Evolutionary conservation across 805 yeast genomes (phyloP), one percentile per base, ranked within the genome.

Genomic region (Ogataea ramenticola): DNA sequence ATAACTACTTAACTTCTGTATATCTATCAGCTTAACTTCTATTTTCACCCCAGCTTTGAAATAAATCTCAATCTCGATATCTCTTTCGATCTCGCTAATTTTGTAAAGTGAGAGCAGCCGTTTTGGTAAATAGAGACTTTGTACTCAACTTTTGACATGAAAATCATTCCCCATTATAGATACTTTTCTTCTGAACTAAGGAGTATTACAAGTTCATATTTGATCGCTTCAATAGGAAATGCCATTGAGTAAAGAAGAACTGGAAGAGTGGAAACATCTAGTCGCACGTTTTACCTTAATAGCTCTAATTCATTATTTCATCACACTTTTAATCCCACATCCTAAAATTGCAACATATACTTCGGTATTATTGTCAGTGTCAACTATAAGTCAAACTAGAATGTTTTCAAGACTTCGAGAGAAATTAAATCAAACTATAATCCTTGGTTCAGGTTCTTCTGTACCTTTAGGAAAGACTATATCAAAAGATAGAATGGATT

Each of bases 401-500:
- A 15, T 37, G 47, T 12, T 58, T 39, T 4, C 17, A 3, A 39
- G 35, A 17, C 35, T 39, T 14, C 24, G 35, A 11, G n/a, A 39
- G 2, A 29, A 14, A 16, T 16, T 39, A 2, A 14, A 9, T 2
- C 15, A 20, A 11, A 15, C 24, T 10, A 11, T 39, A 15, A 2
- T 29, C 10, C 15, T 22, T 17, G 22, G 33, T 11, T 10, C 34
- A 5, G 15, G 19, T 4, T 14, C 27, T 4, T n/a, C 34, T 58
- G 39, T 46, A 50, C 14, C 52, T 53, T 49, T 27, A 61, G 8
- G 46, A 49, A 10, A 50, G 39, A 36, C 41, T 58, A 24, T 47
- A 52, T 19, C 52, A 56, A 38, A 45, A 12, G 51, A 57, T 2
- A 53, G 67, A 30, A 50, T 47, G 24, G 60, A 57, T 3, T 22